Percentiles rank a stretch among this genome's conserved stretches.
phyloP scores from a whole-genome alignment of 129 eudicot genomes.

The Calendula officinalis region DNA sequence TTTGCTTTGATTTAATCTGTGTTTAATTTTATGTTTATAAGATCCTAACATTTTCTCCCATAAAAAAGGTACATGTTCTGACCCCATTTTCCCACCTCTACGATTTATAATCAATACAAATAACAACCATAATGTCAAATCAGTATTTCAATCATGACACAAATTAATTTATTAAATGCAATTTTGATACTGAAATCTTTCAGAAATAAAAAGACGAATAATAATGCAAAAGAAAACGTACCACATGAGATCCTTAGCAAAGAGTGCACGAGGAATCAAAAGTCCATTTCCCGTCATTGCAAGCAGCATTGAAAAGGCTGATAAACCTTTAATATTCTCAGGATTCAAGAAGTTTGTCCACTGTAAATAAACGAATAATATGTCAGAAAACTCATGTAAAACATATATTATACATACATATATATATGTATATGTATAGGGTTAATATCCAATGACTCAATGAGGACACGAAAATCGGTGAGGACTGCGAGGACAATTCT shows the following conservation, averaged over 20 bases:
- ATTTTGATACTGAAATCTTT: too few relatives aligned
- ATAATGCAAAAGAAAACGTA: slow-evolving; percentile 33
- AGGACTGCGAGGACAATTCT: too few relatives aligned
- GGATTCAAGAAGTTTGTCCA: slow-evolving; percentile 94
- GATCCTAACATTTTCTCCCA: too few relatives aligned
- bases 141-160: slow-evolving; percentile 1
- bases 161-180: not conserved
- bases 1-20: too few relatives aligned
- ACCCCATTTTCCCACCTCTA: not conserved
- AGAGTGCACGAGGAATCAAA: slow-evolving; percentile 92
- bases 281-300: slow-evolving; percentile 97
- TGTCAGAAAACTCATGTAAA: slow-evolving; percentile 19
- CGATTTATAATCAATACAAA: not conserved
- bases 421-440: not conserved
- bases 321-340: slow-evolving; percentile 87
- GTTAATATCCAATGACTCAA: too few relatives aligned
- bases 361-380: slow-evolving; percentile 41
- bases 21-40: too few relatives aligned
- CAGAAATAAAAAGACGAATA: slow-evolving; percentile 8
- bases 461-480: too few relatives aligned
- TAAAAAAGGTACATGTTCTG: slow-evolving; percentile 1
- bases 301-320: slow-evolving; percentile 90
- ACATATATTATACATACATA: not conserved
- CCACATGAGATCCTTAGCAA: slow-evolving; percentile 97
- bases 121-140: not conserved